Percentiles rank a stretch among this genome's conserved stretches.
These are phyloP conservation scores for Sclerotinia borealis DNA, from an alignment of 2,329 filamentous ascomycete species.

Conservation along the genomic window DNA sequence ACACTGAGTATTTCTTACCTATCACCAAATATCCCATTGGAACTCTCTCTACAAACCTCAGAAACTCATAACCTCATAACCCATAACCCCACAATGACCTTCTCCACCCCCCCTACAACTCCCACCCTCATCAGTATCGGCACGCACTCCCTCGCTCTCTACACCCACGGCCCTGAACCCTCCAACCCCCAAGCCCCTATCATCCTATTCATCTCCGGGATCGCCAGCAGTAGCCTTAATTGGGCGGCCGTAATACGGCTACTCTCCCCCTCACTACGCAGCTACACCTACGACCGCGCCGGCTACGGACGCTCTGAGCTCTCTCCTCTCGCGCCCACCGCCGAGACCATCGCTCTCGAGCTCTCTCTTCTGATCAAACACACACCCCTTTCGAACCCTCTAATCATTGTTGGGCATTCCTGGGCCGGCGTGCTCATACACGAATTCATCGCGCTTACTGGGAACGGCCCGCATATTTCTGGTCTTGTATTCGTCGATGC, in stretches of 20 bases:
- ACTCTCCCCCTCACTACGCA: conserved; percentile 9
- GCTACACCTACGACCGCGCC: conserved; percentile 21
- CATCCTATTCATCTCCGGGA: background rate
- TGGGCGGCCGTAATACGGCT: conserved; percentile 18
- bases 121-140: conserved; percentile 16
- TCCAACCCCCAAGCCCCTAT: background rate
- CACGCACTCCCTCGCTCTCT: conserved; percentile 20
- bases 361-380: conserved; percentile 16
- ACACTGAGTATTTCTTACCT: no score
- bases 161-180: conserved; percentile 15
- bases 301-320: conserved; percentile 15
- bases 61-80: background rate
- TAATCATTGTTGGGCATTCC: conserved; percentile 21
- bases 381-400: conserved; percentile 12
- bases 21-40: background rate
- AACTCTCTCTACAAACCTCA: background rate
- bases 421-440: conserved; percentile 16
- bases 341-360: conserved; percentile 21
- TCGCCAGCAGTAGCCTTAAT: conserved; percentile 1
- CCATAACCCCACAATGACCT: background rate
- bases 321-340: conserved; percentile 15
- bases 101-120: background rate
- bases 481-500: conserved; percentile 22
- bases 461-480: conserved; percentile 12
- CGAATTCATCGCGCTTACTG: conserved; percentile 16